Percentiles rank a stretch among this genome's conserved stretches.
phyloP scores from a whole-genome alignment of 1,284 basidiomycete genomes.

The Trichosporon sp. region DNA sequence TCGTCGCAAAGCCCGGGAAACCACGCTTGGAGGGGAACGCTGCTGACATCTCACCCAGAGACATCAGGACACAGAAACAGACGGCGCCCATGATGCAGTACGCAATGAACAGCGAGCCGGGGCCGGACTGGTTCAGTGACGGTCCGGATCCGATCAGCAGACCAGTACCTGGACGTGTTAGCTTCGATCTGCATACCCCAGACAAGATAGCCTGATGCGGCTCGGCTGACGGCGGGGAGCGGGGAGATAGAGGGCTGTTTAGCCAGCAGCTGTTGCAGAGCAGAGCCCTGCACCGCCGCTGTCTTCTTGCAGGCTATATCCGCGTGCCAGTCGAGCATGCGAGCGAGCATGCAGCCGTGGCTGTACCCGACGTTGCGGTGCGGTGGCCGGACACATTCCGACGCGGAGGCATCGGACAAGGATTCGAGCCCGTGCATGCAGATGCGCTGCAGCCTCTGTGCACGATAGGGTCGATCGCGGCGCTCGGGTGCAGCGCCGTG shows the following conservation, averaged over 20 bases:
- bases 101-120: conserved; percentile 49
- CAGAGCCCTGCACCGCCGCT: too few relatives aligned
- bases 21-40: conserved; percentile 43
- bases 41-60: conserved; percentile 46
- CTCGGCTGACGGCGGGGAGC: background rate
- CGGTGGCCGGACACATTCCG: too few relatives aligned
- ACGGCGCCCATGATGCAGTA: conserved; percentile 47
- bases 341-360: too few relatives aligned
- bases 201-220: background rate
- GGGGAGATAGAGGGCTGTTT: background rate
- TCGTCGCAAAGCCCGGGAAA: conserved; percentile 39
- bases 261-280: too few relatives aligned
- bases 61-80: conserved; percentile 35
- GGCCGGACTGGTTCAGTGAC: conserved; percentile 48
- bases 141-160: conserved; percentile 63
- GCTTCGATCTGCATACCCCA: background rate
- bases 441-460: too few relatives aligned
- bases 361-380: too few relatives aligned
- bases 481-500: too few relatives aligned
- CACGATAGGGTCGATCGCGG: too few relatives aligned
- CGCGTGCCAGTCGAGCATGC: too few relatives aligned
- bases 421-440: too few relatives aligned
- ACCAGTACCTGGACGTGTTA: conserved; percentile 52
- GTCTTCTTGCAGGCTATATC: too few relatives aligned
- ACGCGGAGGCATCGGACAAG: too few relatives aligned